These are phyloP conservation scores for Limnomonas spitsbergensis DNA, from an alignment of 139 green algal genomes.

Conservation along the genomic window DNA sequence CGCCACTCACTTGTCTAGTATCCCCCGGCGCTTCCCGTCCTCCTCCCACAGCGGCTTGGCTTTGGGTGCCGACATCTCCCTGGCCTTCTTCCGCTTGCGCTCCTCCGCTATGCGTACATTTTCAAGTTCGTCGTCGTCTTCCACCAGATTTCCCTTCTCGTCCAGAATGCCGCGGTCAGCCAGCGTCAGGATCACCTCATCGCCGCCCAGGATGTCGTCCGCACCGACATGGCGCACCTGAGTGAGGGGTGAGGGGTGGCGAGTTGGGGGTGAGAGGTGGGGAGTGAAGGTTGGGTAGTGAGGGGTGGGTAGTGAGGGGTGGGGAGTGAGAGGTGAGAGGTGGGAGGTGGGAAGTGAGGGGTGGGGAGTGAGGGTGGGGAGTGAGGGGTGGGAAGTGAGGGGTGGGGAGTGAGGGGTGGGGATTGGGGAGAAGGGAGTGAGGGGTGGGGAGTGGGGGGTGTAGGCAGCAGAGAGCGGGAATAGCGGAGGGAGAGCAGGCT, in stretches of 20 bases:
- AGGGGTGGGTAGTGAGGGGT: not conserved
- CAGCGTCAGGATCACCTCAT: constrained; percentile 83
- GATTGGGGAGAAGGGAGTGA: too few species aligned
- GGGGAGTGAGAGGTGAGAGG: too few species aligned
- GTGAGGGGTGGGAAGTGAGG: too few species aligned
- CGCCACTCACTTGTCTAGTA: constrained; percentile 40
- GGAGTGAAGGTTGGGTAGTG: not conserved
- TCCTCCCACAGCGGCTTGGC: constrained; percentile 78
- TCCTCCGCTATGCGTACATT: constrained; percentile 74
- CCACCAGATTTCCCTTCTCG: constrained; percentile 55
- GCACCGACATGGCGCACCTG: constrained; percentile 45
- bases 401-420: too few species aligned
- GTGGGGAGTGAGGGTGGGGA: too few species aligned
- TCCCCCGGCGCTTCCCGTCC: constrained; percentile 55
- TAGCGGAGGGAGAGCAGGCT: too few species aligned
- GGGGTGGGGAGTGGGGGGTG: too few species aligned
- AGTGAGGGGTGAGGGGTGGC: not conserved
- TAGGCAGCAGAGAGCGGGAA: too few species aligned
- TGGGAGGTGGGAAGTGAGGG: too few species aligned
- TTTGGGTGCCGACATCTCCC: constrained; percentile 58
- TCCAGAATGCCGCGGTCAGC: constrained; percentile 78
- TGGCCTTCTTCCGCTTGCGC: constrained; percentile 64
- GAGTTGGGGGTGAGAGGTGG: too few species aligned
- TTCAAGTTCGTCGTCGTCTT: constrained; percentile 79
- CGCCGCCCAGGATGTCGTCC: constrained; percentile 65